Percentiles rank a stretch among this genome's conserved stretches.
phyloP scores from a whole-genome alignment of 2,329 filamentous ascomycete genomes.

The Plectosphaerella cucumerina region DNA sequence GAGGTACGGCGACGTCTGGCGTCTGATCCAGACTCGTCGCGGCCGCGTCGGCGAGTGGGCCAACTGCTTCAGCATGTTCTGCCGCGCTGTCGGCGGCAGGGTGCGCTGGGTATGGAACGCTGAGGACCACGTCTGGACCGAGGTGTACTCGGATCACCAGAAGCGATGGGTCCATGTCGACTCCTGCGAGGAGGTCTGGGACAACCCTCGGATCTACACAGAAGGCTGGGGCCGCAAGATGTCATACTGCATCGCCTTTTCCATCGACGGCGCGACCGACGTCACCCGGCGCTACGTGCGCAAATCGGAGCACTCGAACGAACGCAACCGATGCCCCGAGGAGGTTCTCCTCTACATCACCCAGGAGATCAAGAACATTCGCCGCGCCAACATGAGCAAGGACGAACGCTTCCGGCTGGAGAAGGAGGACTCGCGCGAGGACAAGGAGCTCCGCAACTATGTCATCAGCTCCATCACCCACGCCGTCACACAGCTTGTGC shows the following conservation, averaged over 20 bases:
- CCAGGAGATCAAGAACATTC: conserved; percentile 82
- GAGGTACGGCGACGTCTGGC: conserved; percentile 92
- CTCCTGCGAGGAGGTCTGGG: conserved; percentile 90
- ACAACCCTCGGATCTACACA: conserved; percentile 86
- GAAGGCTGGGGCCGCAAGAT: conserved; percentile 97
- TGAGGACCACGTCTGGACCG: conserved; percentile 97
- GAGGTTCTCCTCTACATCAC: conserved; percentile 88
- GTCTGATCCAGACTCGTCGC: conserved; percentile 77
- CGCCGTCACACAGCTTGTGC: conserved; percentile 65
- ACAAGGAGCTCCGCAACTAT: conserved; percentile 69
- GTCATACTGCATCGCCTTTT: conserved; percentile 96
- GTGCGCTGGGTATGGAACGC: conserved; percentile 98
- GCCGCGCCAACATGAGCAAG: conserved; percentile 80
- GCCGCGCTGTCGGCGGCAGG: conserved; percentile 82
- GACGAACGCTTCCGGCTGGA: conserved; percentile 77
- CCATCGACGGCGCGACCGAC: conserved; percentile 73
- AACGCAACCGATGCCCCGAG: conserved; percentile 77
- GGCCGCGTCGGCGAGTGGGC: conserved; percentile 94
- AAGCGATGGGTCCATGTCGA: conserved; percentile 97
- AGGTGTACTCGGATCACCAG: conserved; percentile 92
- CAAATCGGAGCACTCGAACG: conserved; percentile 66
- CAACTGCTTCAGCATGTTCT: conserved; percentile 98
- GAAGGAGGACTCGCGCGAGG: conserved; percentile 74
- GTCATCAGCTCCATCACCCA: conserved; percentile 71
- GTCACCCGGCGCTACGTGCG: conserved; percentile 66